phyloP scores from a whole-genome alignment of 139 green algal species.

The Chlamydomonas asymmetrica region DNA sequence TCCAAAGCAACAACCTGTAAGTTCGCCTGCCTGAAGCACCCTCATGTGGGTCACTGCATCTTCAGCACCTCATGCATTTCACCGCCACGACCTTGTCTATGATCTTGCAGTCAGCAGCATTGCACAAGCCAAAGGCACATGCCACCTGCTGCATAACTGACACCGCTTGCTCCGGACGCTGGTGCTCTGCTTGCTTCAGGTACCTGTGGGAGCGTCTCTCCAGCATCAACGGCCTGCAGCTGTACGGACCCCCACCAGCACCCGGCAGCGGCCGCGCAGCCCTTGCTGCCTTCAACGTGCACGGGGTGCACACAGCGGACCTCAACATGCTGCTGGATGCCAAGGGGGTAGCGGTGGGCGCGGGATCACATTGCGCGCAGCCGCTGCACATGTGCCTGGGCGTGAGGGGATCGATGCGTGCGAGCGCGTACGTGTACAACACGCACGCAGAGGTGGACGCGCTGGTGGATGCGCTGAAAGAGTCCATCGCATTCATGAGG shows the following conservation, averaged over 20 bases:
- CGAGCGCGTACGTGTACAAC: slow-evolving; percentile 96
- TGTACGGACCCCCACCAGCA: slow-evolving; percentile 86
- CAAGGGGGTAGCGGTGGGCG: slow-evolving; percentile 87
- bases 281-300: slow-evolving; percentile 94
- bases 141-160: no score
- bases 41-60: no score
- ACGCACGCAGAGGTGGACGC: slow-evolving; percentile 86
- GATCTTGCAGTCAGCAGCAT: no score
- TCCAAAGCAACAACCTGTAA: no score
- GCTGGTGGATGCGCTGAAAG: slow-evolving; percentile 82
- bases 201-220: slow-evolving; percentile 62
- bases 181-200: no score
- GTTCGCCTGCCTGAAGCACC: no score
- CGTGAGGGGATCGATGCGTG: slow-evolving; percentile 78
- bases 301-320: slow-evolving; percentile 94
- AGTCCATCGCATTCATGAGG: slow-evolving; percentile 90
- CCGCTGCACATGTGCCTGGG: slow-evolving; percentile 90
- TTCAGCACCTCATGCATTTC: no score
- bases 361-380: slow-evolving; percentile 97
- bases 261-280: slow-evolving; percentile 54
- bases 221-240: slow-evolving; percentile 65
- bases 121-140: no score
- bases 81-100: no score
- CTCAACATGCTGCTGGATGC: slow-evolving; percentile 90
- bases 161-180: no score